phyloP scores from a whole-genome alignment of 208 protist species.

The Acanthamoeba triangularis region DNA sequence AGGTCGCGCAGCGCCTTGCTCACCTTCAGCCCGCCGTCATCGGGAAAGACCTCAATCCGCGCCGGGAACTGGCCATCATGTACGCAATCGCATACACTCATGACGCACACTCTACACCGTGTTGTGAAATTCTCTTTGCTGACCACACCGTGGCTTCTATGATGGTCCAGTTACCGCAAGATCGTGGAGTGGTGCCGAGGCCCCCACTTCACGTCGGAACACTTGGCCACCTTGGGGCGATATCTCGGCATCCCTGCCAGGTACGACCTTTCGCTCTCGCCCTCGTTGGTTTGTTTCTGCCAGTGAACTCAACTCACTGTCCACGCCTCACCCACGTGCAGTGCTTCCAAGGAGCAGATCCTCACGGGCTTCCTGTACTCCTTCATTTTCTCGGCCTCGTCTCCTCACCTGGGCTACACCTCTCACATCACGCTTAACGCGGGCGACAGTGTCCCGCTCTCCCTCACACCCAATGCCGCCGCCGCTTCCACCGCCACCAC shows the following conservation, averaged over 20 bases:
- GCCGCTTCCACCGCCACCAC: background rate
- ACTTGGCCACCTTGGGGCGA: background rate
- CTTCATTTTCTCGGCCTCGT: background rate
- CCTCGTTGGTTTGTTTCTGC: background rate
- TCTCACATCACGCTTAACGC: background rate
- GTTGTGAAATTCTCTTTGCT: background rate
- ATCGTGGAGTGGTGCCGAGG: slow-evolving; percentile 42
- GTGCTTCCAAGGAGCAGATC: background rate
- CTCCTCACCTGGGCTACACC: background rate
- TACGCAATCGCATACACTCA: background rate
- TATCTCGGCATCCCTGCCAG: background rate
- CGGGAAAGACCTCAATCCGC: background rate
- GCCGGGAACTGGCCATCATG: background rate
- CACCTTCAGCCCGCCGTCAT: slow-evolving; percentile 10
- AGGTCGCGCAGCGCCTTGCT: background rate
- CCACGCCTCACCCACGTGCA: background rate
- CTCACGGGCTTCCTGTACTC: background rate
- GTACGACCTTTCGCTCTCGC: background rate
- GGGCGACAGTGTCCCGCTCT: background rate
- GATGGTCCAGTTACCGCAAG: slow-evolving; percentile 50
- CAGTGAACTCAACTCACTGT: background rate
- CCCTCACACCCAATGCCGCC: background rate
- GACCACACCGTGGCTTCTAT: background rate
- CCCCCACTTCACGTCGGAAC: background rate
- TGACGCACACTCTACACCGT: background rate